Conservation (phyloP, 495 filamentous ascomycete species). For the Hyaloscypha bicolor region DNA sequence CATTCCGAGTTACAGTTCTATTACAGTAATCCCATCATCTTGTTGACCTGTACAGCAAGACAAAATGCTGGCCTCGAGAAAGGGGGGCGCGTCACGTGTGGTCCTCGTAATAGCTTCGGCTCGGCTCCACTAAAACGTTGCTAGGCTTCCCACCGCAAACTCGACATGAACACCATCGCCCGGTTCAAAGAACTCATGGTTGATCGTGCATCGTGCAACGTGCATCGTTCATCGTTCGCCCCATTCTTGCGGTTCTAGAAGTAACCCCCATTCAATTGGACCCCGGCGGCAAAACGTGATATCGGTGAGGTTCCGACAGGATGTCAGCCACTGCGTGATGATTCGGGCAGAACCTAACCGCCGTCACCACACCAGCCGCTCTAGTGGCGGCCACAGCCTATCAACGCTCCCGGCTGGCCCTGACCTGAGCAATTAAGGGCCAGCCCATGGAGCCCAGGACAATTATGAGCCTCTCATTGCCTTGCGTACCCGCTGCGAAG, state of each 20-base stretch:
- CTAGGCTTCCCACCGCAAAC: background rate
- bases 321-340: background rate
- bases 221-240: background rate
- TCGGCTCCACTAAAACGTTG: background rate
- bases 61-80: no score
- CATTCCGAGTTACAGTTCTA: no score
- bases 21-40: no score
- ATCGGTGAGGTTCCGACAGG: background rate
- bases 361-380: background rate
- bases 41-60: no score
- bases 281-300: conserved; percentile 3
- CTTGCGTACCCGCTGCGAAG: conserved; percentile 20
- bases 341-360: background rate
- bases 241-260: background rate
- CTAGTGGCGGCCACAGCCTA: conserved; percentile 15
- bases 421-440: background rate
- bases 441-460: conserved; percentile 6
- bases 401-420: background rate
- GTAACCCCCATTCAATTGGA: background rate
- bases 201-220: background rate
- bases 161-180: background rate
- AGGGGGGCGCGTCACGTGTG: background rate
- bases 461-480: conserved; percentile 17
- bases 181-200: background rate
- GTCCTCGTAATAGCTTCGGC: background rate